Evolutionary conservation across 352 stramenopile genomes (phyloP), one percentile per base, ranked within the genome.

Genomic region (Globisporangium sylvaticum): DNA sequence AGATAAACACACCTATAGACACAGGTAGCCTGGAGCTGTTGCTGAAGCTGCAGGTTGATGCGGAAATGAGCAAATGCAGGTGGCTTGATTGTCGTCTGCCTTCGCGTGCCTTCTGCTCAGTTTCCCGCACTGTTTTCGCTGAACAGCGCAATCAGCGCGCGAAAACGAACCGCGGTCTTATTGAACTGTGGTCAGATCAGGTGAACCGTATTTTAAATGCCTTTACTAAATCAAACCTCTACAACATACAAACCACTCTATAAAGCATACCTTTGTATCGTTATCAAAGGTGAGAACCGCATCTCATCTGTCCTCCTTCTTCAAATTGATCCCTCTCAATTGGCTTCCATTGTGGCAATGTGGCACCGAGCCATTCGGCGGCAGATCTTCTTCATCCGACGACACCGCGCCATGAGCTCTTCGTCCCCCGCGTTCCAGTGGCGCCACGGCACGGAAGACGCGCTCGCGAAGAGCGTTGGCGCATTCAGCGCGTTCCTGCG

Each of bases 401-500:
- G 31, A 37, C 55, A 15, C 18, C 9, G 39, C 42, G 9, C 42
- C 64, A 70, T 70, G 65, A 71, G 59, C 54, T 31, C 65, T 20
- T 29, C n/a, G 4, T 18, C 65, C n/a, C 10, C 34, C 46, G 24
- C 48, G 37, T 67, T 72, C 44, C 39, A 56, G 29, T 74, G 69
- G 72, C 52, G 54, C 55, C 25, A 61, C 1, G 62, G 59, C 46
- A 37, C 57, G 7, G 29, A 58, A 24, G 39, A 18, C 44, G 58
- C 66, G 37, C 20, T 67, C 39, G 25, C 22, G 2, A 31, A 55
- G 25, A 52, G 67, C 39, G 66, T 57, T 4, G 24, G 24, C 10
- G 37, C 27, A 2, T 42, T 79, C n/a, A 79, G 77, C 58, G 48
- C 59, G 20, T 79, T 74, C 53, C 68, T 79, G 56, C 64, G 60